Evolutionary conservation across 768 basidiomycete genomes (phyloP).

Genomic region (Pleurotus sapidus): DNA sequence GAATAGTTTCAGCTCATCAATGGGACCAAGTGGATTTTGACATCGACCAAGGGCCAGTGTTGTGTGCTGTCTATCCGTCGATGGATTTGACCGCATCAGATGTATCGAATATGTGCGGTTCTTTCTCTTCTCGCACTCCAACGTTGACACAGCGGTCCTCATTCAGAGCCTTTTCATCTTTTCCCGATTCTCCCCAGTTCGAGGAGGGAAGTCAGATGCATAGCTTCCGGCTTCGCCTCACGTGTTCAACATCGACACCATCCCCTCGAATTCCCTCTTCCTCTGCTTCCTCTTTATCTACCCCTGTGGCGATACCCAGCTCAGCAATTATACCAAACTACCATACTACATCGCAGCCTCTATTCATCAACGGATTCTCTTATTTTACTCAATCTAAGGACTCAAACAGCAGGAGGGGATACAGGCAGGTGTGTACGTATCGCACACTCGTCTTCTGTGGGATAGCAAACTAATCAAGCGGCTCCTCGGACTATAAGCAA

Average conservation of each 20-base stretch:
- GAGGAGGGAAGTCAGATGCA: slow-evolving; percentile 82
- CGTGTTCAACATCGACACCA: slow-evolving; percentile 18
- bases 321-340: slow-evolving; percentile 12
- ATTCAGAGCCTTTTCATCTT: slow-evolving; percentile 83
- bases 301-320: slow-evolving; percentile 25
- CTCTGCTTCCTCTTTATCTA: neutral
- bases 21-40: slow-evolving; percentile 76
- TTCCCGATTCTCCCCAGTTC: slow-evolving; percentile 86
- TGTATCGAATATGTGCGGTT: slow-evolving; percentile 76
- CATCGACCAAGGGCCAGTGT: slow-evolving; percentile 79
- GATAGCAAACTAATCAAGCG: no score
- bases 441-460: neutral
- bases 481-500: slow-evolving; percentile 35
- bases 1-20: neutral
- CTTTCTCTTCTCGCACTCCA: neutral
- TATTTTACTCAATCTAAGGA: slow-evolving; percentile 75
- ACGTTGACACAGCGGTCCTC: slow-evolving; percentile 9
- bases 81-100: slow-evolving; percentile 63
- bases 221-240: slow-evolving; percentile 80
- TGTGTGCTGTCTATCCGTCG: slow-evolving; percentile 69
- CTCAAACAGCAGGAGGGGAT: slow-evolving; percentile 67
- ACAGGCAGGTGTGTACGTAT: slow-evolving; percentile 58
- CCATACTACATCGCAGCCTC: slow-evolving; percentile 38
- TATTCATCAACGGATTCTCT: slow-evolving; percentile 75
- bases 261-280: neutral